Evolutionary conservation across 2,329 filamentous ascomycete genomes (phyloP).

Genomic region (Penicillium capsulatum): DNA sequence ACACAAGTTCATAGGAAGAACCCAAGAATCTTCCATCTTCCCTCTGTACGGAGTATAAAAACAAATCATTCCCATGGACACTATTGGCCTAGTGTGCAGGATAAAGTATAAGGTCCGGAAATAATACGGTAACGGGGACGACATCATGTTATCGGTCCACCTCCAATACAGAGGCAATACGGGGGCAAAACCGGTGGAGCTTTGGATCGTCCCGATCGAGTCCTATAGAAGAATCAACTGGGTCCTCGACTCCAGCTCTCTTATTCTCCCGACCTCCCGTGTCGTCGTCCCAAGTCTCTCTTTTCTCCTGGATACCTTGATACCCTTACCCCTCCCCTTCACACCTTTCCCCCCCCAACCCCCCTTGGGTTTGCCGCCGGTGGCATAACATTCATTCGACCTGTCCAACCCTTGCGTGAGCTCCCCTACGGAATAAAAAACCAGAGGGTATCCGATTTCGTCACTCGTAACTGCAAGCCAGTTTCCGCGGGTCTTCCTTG

Average conservation of each 20-base stretch:
- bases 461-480: slow-evolving; percentile 17
- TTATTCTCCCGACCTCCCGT: slow-evolving; percentile 15
- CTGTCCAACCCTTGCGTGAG: slow-evolving; percentile 24
- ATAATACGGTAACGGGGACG: no score
- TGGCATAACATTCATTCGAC: slow-evolving; percentile 25
- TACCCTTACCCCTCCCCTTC: slow-evolving; percentile 8
- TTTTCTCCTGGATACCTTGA: slow-evolving; percentile 9
- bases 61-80: no score
- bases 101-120: slow-evolving; percentile 6
- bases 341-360: no score
- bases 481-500: slow-evolving; percentile 17
- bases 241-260: slow-evolving; percentile 17
- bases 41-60: no score
- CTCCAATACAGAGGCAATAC: no score
- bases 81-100: slow-evolving; percentile 3
- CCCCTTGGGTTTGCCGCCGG: slow-evolving; percentile 33
- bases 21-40: no score
- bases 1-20: no score
- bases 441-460: no score
- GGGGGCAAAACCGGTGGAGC: slow-evolving; percentile 14
- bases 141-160: slow-evolving; percentile 1
- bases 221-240: slow-evolving; percentile 22
- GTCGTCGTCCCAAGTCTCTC: slow-evolving; percentile 6
- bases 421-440: slow-evolving; percentile 5
- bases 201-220: slow-evolving; percentile 27